Conservation (phyloP, 2,329 filamentous ascomycete genomes). For the Botrytis byssoidea region DNA sequence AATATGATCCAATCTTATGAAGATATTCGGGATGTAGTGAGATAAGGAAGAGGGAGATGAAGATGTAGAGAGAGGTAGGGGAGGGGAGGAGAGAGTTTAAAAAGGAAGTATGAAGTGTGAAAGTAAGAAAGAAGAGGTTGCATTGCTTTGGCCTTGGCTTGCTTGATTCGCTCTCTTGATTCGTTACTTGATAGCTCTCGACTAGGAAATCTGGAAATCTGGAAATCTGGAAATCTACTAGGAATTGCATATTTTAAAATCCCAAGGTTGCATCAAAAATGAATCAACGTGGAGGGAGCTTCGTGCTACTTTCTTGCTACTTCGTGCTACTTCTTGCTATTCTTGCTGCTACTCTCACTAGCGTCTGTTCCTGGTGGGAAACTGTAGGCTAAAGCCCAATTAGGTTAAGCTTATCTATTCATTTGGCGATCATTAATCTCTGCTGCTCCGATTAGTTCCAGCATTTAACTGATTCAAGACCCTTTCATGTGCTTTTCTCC, state of each 20-base stretch:
- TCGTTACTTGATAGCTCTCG: neutral
- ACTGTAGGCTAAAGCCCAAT: neutral
- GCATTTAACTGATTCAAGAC: neutral
- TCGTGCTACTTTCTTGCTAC: neutral
- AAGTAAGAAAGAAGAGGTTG: neutral
- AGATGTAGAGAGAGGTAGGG: neutral
- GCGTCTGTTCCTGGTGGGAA: neutral
- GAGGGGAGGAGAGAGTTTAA: neutral
- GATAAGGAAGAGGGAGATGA: neutral
- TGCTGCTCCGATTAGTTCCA: neutral
- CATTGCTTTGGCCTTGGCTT: slow-evolving; percentile 2
- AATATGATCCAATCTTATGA: slow-evolving; percentile 9
- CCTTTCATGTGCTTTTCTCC: neutral
- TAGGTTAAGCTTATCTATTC: neutral
- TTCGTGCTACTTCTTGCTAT: neutral
- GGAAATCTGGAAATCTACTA: no score
- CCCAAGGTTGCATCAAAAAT: neutral
- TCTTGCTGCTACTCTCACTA: neutral
- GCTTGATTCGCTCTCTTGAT: neutral
- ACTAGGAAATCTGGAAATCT: no score
- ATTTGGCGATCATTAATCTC: slow-evolving; percentile 2
- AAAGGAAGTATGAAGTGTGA: neutral
- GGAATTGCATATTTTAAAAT: neutral
- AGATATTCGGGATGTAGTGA: neutral
- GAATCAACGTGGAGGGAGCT: neutral